Conservation (phyloP, 2,329 filamentous ascomycete genomes). For the Myriosclerotinia duriaeana region DNA sequence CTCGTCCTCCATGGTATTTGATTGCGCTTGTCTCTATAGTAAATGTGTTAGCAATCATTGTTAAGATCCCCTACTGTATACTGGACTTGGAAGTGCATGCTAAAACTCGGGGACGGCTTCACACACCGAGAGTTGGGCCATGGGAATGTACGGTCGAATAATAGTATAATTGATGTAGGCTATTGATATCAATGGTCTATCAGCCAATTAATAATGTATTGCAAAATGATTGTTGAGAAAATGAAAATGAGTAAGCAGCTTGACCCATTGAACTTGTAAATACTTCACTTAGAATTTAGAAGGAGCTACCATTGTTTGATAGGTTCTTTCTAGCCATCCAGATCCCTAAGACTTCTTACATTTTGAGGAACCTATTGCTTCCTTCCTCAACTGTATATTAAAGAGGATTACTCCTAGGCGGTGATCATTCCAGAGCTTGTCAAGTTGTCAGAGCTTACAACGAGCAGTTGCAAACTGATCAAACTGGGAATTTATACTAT, state of each 20-base stretch:
- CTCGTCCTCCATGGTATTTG: too few species aligned
- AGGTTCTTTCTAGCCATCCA: neutral
- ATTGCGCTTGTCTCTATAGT: too few species aligned
- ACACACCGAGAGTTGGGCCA: neutral
- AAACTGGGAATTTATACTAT: too few species aligned
- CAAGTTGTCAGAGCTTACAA: too few species aligned
- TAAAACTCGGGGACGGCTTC: too few species aligned
- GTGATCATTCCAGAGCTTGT: too few species aligned
- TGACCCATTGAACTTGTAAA: too few species aligned
- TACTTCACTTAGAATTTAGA: neutral
- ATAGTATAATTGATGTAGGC: neutral
- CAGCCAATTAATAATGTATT: neutral
- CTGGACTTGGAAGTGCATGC: neutral
- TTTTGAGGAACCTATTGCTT: neutral
- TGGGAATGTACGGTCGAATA: neutral
- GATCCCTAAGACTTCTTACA: neutral
- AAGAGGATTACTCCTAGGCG: too few species aligned
- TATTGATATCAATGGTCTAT: too few species aligned
- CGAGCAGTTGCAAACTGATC: too few species aligned
- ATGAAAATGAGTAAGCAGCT: neutral
- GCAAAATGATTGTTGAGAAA: too few species aligned
- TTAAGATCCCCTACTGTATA: neutral
- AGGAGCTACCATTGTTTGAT: neutral
- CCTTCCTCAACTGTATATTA: too few species aligned
- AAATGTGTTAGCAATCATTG: neutral